A percentile compares a stretch with the other conserved stretches of the same genome.
Evolutionary conservation across 2,329 filamentous ascomycete species (phyloP).

Genomic region (Fusarium multiceps): DNA sequence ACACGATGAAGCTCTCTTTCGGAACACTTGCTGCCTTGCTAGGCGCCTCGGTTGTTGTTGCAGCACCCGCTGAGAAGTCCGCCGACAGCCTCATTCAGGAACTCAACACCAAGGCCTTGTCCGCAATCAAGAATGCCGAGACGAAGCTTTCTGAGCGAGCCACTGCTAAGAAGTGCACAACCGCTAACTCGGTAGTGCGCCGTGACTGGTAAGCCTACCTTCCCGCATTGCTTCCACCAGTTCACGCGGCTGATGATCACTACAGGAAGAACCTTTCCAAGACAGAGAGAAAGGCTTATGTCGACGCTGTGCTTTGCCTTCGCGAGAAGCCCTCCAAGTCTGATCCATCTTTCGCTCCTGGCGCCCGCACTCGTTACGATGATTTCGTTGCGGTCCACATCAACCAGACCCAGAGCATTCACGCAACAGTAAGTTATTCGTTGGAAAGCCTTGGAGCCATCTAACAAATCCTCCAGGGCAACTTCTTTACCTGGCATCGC

Average conservation of each 20-base stretch:
- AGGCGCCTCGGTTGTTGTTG: neutral
- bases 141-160: neutral
- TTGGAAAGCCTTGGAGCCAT: rapidly evolving
- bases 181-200: neutral
- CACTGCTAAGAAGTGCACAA: constrained; percentile 1
- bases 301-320: constrained; percentile 7
- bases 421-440: neutral
- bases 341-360: constrained; percentile 8
- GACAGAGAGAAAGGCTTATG: constrained; percentile 3
- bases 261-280: neutral
- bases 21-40: neutral
- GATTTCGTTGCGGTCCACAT: constrained; percentile 22
- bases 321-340: constrained; percentile 16
- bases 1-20: neutral
- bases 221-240: rapidly evolving
- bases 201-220: neutral
- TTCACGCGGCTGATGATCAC: rapidly evolving
- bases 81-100: neutral
- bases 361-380: constrained; percentile 9
- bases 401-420: constrained; percentile 8
- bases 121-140: neutral
- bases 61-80: constrained; percentile 5
- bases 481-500: constrained; percentile 21
- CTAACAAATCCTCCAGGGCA: neutral
- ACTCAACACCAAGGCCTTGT: constrained; percentile 1